These are phyloP conservation scores for Teratosphaeria nubilosa DNA, from an alignment of 2,329 filamentous ascomycete genomes.

Conservation along the genomic window DNA sequence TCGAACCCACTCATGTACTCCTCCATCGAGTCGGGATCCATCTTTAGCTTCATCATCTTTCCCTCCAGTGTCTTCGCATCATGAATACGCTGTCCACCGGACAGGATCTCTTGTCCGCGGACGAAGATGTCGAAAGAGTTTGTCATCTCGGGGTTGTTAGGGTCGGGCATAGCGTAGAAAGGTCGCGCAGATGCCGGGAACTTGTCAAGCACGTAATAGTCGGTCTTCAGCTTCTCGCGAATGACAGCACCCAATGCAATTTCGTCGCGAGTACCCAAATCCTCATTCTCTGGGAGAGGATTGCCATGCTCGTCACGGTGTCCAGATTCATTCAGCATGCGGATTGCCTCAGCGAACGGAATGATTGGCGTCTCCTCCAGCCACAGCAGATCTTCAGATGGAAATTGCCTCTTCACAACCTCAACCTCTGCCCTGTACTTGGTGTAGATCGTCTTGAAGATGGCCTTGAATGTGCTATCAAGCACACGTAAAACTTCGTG, in stretches of 20 bases:
- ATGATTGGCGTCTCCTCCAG: conserved; percentile 75
- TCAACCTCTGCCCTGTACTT: conserved; percentile 64
- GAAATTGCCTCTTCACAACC: conserved; percentile 71
- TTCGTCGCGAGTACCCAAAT: conserved; percentile 76
- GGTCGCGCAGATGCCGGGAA: conserved; percentile 77
- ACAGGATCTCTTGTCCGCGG: conserved; percentile 84
- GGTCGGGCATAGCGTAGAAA: conserved; percentile 84
- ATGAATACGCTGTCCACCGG: conserved; percentile 88
- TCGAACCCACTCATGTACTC: conserved; percentile 86
- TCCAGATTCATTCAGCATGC: conserved; percentile 68
- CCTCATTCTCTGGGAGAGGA: conserved; percentile 59
- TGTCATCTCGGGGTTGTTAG: conserved; percentile 60
- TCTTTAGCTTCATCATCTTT: conserved; percentile 65
- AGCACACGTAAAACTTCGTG: conserved; percentile 74
- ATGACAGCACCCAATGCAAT: conserved; percentile 75
- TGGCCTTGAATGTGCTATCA: conserved; percentile 70
- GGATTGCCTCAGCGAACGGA: conserved; percentile 66
- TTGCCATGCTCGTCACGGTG: conserved; percentile 71
- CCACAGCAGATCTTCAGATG: conserved; percentile 78
- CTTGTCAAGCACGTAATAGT: conserved; percentile 91
- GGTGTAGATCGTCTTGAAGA: conserved; percentile 62
- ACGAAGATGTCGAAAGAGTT: conserved; percentile 96
- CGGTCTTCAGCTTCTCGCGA: conserved; percentile 75
- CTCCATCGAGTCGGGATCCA: conserved; percentile 73
- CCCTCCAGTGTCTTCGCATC: conserved; percentile 62